Evolutionary conservation across 225 moss, liverwort and hornwort genomes (phyloP).

Genomic region (Polytrichum commune): DNA sequence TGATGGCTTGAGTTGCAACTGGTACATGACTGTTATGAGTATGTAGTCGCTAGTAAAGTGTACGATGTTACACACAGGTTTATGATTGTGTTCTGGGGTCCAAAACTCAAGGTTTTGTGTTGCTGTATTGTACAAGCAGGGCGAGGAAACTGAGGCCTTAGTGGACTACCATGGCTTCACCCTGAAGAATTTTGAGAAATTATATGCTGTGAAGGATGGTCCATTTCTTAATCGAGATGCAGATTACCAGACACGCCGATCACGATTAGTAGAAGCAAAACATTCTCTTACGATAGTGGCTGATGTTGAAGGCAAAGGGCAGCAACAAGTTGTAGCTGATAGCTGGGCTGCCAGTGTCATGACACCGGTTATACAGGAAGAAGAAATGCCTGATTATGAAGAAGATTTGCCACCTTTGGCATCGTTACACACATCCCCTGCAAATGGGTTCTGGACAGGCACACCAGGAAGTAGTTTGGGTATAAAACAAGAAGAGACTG

Average conservation of each 20-base stretch:
- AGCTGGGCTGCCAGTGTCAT: conserved; percentile 44
- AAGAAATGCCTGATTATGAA: conserved; percentile 72
- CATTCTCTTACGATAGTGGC: conserved; percentile 43
- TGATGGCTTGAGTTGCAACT: no score
- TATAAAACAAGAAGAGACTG: conserved; percentile 39
- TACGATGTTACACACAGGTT: no score
- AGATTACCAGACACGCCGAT: conserved; percentile 47
- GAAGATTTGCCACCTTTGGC: conserved; percentile 31
- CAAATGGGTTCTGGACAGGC: conserved; percentile 26
- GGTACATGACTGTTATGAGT: no score
- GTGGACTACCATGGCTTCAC: conserved; percentile 82
- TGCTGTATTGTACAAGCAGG: conserved; percentile 41
- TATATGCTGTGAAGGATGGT: conserved; percentile 86
- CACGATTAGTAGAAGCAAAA: conserved; percentile 52
- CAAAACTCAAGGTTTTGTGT: background rate
- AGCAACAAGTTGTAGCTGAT: conserved; percentile 43
- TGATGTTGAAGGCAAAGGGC: conserved; percentile 65
- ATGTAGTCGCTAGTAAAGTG: no score
- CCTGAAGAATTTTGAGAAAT: conserved; percentile 72
- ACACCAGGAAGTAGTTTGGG: conserved; percentile 20
- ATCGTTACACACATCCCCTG: conserved; percentile 17
- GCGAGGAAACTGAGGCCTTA: conserved; percentile 74
- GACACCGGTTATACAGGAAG: conserved; percentile 57
- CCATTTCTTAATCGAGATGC: conserved; percentile 62
- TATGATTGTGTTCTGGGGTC: background rate